phyloP scores from a whole-genome alignment of 495 filamentous ascomycete species.

The Neurospora sp. region DNA sequence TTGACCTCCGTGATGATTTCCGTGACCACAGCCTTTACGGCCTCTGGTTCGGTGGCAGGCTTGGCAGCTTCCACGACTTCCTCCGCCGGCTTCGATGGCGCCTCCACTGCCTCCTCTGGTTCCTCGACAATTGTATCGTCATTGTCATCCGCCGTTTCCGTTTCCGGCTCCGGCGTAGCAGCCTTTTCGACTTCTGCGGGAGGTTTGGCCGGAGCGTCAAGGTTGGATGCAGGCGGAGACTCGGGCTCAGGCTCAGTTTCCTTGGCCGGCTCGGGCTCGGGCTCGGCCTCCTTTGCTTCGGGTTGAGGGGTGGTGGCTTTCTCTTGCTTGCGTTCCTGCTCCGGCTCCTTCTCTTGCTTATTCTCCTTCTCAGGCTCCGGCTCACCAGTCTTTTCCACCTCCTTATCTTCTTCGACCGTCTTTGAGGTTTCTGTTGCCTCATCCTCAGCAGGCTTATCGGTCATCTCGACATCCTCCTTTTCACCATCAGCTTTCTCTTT shows the following conservation, averaged over 20 bases:
- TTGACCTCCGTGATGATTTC: neutral
- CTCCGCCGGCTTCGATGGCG: neutral
- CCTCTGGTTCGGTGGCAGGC: neutral
- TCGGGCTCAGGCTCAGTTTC: neutral
- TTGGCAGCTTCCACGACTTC: neutral
- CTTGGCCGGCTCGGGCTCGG: neutral
- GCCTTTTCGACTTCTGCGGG: neutral
- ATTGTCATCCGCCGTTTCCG: neutral
- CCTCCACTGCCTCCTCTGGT: neutral
- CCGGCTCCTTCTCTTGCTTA: neutral
- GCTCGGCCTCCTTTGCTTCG: neutral
- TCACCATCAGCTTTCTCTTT: neutral
- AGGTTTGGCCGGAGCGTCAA: neutral
- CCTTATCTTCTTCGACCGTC: neutral
- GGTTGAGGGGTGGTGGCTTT: neutral
- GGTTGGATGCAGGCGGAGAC: neutral
- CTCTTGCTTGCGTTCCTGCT: neutral
- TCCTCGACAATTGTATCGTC: neutral
- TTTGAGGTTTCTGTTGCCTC: neutral
- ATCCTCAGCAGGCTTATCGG: neutral
- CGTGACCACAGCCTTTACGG: neutral
- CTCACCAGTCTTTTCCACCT: neutral
- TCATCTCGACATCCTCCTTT: slow-evolving; percentile 1
- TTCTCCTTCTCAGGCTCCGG: neutral
- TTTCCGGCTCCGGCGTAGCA: neutral